Conservation (phyloP, 2,329 filamentous ascomycete genomes). For the Seiridium cupressi region DNA sequence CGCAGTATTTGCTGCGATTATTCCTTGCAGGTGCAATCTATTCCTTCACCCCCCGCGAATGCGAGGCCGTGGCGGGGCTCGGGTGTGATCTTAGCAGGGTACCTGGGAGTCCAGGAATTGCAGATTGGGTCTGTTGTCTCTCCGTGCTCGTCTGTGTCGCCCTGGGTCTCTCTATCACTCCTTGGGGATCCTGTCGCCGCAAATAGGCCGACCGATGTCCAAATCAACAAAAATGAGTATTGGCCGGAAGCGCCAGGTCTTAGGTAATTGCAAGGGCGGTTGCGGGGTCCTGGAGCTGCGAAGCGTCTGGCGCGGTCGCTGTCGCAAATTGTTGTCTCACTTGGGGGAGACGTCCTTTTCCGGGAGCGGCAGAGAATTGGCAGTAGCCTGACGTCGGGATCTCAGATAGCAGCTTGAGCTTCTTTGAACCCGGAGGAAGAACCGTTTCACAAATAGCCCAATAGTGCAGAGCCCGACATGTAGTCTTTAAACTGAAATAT, state of each 20-base stretch:
- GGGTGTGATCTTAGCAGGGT: constrained; percentile 3
- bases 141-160: neutral
- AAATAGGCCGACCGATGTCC: too few species aligned
- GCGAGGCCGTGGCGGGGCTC: constrained; percentile 2
- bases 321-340: constrained; percentile 2
- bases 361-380: neutral
- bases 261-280: too few species aligned
- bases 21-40: constrained; percentile 3
- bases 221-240: too few species aligned
- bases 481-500: neutral
- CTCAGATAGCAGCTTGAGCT: neutral
- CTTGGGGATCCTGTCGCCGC: neutral
- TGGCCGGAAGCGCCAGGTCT: too few species aligned
- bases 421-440: neutral
- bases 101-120: neutral
- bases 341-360: neutral
- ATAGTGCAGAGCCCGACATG: neutral
- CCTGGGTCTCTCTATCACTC: neutral
- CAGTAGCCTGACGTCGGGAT: neutral
- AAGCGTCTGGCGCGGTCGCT: neutral
- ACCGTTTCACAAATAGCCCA: neutral
- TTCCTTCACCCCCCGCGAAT: constrained; percentile 3
- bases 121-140: neutral
- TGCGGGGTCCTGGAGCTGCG: neutral
- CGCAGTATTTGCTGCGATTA: neutral